Evolutionary conservation across 2,329 filamentous ascomycete species (phyloP).

Genomic region (Endoconidiophora polonica): DNA sequence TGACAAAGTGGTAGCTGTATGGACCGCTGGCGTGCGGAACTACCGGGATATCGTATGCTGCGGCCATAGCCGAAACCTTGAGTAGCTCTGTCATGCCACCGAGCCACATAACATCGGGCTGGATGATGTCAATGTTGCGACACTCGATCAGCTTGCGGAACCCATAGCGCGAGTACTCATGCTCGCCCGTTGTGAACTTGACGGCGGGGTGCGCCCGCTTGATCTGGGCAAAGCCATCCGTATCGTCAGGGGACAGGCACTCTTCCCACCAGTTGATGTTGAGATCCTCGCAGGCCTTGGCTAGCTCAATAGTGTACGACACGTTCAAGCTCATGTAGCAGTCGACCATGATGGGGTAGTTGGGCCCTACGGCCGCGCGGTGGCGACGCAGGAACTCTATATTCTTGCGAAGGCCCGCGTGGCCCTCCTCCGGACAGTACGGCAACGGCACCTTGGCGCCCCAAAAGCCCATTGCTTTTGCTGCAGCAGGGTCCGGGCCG

Average conservation of each 20-base stretch:
- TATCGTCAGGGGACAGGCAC: constrained; percentile 79
- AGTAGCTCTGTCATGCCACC: constrained; percentile 84
- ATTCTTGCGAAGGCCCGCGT: constrained; percentile 69
- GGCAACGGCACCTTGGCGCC: constrained; percentile 82
- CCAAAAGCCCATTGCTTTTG: constrained; percentile 75
- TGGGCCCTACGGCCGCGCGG: constrained; percentile 66
- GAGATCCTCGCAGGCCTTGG: constrained; percentile 64
- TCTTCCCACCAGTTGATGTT: constrained; percentile 98
- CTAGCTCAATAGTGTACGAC: constrained; percentile 79
- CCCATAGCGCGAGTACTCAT: constrained; percentile 86
- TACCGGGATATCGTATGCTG: constrained; percentile 86
- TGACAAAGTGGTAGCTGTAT: constrained; percentile 92
- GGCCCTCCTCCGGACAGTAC: constrained; percentile 77
- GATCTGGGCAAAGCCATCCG: constrained; percentile 75
- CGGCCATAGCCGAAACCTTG: constrained; percentile 73
- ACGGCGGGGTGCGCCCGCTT: constrained; percentile 79
- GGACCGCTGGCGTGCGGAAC: constrained; percentile 89
- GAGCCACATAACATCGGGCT: constrained; percentile 96
- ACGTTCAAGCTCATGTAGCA: constrained; percentile 97
- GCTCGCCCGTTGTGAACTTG: constrained; percentile 92
- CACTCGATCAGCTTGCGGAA: constrained; percentile 89
- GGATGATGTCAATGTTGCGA: constrained; percentile 83
- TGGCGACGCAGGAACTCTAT: constrained; percentile 76
- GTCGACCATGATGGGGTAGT: constrained; percentile 88
- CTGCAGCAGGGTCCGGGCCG: constrained; percentile 64